These are phyloP conservation scores for Cryphonectria nitschkei DNA, from an alignment of 2,329 filamentous ascomycete species.

Conservation along the genomic window DNA sequence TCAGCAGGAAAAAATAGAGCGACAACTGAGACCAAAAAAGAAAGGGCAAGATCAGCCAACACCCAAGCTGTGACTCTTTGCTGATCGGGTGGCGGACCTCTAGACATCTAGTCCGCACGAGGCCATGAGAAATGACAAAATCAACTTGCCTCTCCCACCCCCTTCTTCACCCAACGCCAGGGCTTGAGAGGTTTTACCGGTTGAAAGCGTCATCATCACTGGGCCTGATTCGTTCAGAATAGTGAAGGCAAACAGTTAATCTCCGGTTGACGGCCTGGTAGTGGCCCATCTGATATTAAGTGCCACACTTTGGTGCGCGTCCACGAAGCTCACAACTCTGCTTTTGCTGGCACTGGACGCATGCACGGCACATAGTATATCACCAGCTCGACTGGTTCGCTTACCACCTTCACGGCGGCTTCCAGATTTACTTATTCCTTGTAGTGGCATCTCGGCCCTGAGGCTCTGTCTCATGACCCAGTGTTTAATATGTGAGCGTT, in stretches of 20 bases:
- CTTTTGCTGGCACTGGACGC: constrained; percentile 1
- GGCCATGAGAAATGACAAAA: not conserved
- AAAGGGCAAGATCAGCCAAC: too few relatives aligned
- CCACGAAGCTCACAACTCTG: not conserved
- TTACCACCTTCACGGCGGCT: not conserved
- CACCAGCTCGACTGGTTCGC: not conserved
- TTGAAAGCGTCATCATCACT: not conserved
- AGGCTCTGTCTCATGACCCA: constrained; percentile 24
- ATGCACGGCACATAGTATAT: not conserved
- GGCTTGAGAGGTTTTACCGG: not conserved
- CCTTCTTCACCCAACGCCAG: not conserved
- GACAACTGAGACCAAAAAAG: not conserved
- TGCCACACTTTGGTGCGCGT: constrained; percentile 17
- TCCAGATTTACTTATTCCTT: not conserved
- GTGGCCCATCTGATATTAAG: constrained; percentile 24
- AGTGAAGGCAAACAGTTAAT: not conserved
- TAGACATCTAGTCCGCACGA: not conserved
- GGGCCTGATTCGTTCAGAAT: not conserved
- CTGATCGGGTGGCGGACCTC: not conserved
- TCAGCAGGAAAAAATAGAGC: not conserved
- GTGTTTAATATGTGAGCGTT: constrained; percentile 13
- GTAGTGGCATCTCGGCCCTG: constrained; percentile 26
- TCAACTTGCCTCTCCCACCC: not conserved
- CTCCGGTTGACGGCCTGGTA: constrained; percentile 15
- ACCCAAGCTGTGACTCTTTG: not conserved